Percentiles rank a stretch among this genome's conserved stretches.
Conservation (phyloP, 2,329 filamentous ascomycete genomes). For the Pseudogymnoascus sp. region DNA sequence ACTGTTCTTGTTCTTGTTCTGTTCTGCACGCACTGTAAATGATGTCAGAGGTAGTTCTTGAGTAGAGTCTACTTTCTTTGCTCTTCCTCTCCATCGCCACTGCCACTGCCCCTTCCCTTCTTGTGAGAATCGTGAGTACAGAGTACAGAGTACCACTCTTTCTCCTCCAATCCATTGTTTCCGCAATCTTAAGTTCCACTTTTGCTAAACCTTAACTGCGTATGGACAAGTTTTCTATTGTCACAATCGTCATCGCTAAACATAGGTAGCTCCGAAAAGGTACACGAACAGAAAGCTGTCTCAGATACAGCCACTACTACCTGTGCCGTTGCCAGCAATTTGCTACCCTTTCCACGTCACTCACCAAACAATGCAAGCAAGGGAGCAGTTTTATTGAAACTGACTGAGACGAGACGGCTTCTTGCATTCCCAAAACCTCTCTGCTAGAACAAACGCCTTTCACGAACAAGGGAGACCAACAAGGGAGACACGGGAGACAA, state of each 20-base stretch:
- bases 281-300: background rate
- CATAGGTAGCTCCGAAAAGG: slow-evolving; percentile 3
- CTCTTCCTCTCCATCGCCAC: background rate
- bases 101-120: background rate
- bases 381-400: background rate
- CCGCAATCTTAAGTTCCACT: slow-evolving; percentile 1
- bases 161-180: background rate
- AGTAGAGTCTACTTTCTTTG: background rate
- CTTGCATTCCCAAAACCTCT: background rate
- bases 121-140: background rate
- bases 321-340: background rate
- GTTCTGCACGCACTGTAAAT: background rate
- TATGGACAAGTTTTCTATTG: background rate
- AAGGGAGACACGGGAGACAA: background rate
- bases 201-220: background rate
- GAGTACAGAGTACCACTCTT: background rate
- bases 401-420: background rate
- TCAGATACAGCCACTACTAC: background rate
- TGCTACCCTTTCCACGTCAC: background rate
- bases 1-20: background rate
- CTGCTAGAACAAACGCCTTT: background rate
- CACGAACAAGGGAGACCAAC: background rate
- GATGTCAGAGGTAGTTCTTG: background rate
- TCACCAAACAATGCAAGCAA: background rate
- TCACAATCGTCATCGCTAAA: slow-evolving; percentile 1